Base-by-base conservation (phyloP, 192 early-diverging fungal species). In the Diversispora eburnea region DNA sequence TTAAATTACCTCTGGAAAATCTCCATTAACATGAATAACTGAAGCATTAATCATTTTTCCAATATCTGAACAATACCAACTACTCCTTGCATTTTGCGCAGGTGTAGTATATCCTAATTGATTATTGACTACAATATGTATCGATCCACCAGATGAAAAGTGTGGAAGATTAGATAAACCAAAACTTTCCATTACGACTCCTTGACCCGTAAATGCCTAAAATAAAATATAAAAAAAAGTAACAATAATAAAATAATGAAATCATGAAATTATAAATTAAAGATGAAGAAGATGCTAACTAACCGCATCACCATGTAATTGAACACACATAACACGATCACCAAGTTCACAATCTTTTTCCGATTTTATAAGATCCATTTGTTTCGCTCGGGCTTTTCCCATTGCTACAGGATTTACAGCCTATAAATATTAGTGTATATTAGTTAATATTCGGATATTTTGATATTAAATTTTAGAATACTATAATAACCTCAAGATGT, bases 111-210 rank as follows among this genome's bases (percentile, higher is more conserved):
- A 98, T 41, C 92, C 92, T 62, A 98, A 89, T 83, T 98, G 97
- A 83, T 98, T 98, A 80, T 98, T 98, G 76, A 98, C 94, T 59
- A 98, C 97, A 73, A 98, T 86, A 75, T 98, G 97, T n/a, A 98
- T 79, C 4, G 93, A 94, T 19, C 97, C 97, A 77, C 97, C 97
- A 2, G 91, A 91, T 8, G 92, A 92, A 81, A 92, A 98, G 74
- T 97, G 97, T 5, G 97, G 95, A 59, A 98, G 80, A 76, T 97
- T 97, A 19, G 97, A 97, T 41, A 98, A 77, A 6, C 94, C 95
- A 48, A 98, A 83, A n/a, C 94, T 92, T 78, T 98, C 97, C 85
- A 93, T 97, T 17, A 97, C 93, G 8, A 97, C 92, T 41, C 97
- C 97, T 80, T 93, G 91, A 9, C 92, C 92, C 0, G 92, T 86